These are phyloP conservation scores for Xerocomellus dryophilus DNA, from an alignment of 768 basidiomycete genomes.

Conservation along the genomic window DNA sequence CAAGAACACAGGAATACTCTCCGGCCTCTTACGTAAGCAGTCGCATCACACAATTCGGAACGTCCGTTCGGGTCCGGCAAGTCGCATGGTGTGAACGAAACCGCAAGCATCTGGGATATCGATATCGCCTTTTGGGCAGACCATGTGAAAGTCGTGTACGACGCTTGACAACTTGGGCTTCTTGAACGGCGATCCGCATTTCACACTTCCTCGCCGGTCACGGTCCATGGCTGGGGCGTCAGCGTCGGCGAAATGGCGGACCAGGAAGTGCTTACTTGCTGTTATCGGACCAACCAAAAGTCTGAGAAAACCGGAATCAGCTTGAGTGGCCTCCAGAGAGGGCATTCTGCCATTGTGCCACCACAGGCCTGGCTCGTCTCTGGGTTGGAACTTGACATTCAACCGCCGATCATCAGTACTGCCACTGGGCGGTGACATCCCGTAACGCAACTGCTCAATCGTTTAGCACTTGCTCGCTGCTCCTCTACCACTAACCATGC, in stretches of 20 bases:
- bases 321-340: background rate
- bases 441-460: background rate
- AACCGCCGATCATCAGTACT: too few relatives aligned
- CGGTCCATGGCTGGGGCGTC: background rate
- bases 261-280: background rate
- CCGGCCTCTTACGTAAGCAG: too few relatives aligned
- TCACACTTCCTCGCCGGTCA: background rate
- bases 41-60: background rate
- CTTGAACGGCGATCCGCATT: background rate
- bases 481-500: constrained; percentile 18
- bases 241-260: background rate
- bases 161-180: background rate
- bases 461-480: background rate
- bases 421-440: too few relatives aligned
- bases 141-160: background rate
- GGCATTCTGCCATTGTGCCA: background rate
- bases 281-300: too few relatives aligned
- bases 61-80: background rate
- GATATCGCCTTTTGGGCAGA: too few relatives aligned
- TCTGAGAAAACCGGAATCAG: constrained; percentile 12
- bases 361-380: too few relatives aligned
- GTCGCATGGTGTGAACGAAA: background rate
- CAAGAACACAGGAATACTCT: background rate
- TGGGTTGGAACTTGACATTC: too few relatives aligned
- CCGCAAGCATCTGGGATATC: too few relatives aligned